A percentile compares a stretch with the other conserved stretches of the same genome.
phyloP scores from a whole-genome alignment of 2,329 filamentous ascomycete species.

The Acrocalymma vagum region DNA sequence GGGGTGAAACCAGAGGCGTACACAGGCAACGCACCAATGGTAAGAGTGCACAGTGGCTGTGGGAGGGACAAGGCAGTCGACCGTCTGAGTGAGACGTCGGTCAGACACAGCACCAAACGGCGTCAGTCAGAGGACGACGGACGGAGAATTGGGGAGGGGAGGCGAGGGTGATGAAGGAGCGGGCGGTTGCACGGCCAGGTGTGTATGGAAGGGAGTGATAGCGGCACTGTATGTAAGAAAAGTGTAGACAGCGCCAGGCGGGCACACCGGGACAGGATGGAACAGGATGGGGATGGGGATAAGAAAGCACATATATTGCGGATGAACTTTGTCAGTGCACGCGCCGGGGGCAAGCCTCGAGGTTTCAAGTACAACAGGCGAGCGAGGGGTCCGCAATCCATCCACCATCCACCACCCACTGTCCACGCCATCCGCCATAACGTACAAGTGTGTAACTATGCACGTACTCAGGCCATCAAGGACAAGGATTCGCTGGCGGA shows the following conservation, averaged over 20 bases:
- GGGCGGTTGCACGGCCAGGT: slow-evolving; percentile 4
- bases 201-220: slow-evolving; percentile 1
- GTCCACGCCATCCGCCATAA: too few relatives aligned
- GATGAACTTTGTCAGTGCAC: slow-evolving; percentile 25
- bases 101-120: slow-evolving; percentile 23
- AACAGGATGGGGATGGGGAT: slow-evolving; percentile 18
- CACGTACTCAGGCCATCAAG: too few relatives aligned
- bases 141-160: slow-evolving; percentile 18
- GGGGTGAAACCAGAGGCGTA: slow-evolving; percentile 41
- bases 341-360: slow-evolving; percentile 17
- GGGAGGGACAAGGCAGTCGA: slow-evolving; percentile 23
- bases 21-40: slow-evolving; percentile 35
- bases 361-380: slow-evolving; percentile 35
- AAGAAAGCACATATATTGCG: slow-evolving; percentile 29
- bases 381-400: too few relatives aligned
- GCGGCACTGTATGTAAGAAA: too few relatives aligned
- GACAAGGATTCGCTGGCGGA: too few relatives aligned
- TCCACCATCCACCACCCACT: too few relatives aligned
- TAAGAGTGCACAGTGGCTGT: slow-evolving; percentile 28
- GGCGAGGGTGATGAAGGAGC: slow-evolving; percentile 7
- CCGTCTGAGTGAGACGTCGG: slow-evolving; percentile 30
- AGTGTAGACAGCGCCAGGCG: too few relatives aligned
- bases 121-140: neutral
- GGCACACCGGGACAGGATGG: slow-evolving; percentile 7
- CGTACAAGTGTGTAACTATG: too few relatives aligned